Evolutionary conservation across 2,329 filamentous ascomycete species (phyloP).

Genomic region (Graphilbum sp.): DNA sequence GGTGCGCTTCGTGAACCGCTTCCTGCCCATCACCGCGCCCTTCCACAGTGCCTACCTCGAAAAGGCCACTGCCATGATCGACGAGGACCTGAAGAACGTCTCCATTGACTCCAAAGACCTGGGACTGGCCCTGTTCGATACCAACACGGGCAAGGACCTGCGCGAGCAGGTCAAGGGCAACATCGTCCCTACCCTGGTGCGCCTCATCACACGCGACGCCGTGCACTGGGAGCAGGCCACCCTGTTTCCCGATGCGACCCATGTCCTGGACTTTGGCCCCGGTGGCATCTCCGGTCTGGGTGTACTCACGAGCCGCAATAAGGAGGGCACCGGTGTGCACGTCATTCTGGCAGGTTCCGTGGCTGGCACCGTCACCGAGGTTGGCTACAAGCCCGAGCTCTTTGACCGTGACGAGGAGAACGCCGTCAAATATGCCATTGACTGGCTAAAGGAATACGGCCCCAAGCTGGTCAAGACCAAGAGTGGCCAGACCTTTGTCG

Average conservation of each 20-base stretch:
- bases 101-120: conserved; percentile 57
- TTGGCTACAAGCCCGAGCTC: conserved; percentile 94
- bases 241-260: conserved; percentile 75
- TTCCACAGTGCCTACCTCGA: conserved; percentile 94
- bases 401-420: conserved; percentile 94
- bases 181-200: conserved; percentile 71
- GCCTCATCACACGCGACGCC: conserved; percentile 84
- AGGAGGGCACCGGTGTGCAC: conserved; percentile 92
- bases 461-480: conserved; percentile 86
- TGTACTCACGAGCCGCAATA: conserved; percentile 93
- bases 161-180: conserved; percentile 54
- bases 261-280: conserved; percentile 91
- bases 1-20: conserved; percentile 89
- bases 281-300: conserved; percentile 94
- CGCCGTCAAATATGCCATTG: conserved; percentile 83
- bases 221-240: conserved; percentile 97
- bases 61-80: conserved; percentile 66
- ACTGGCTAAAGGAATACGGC: conserved; percentile 96
- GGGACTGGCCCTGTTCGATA: conserved; percentile 78
- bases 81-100: conserved; percentile 74
- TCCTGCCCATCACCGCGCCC: conserved; percentile 90
- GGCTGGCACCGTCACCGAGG: conserved; percentile 73
- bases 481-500: conserved; percentile 75
- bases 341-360: conserved; percentile 92
- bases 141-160: conserved; percentile 74